Evolutionary conservation across 345 rosid species (phyloP).

Genomic region (Lepidium didymum): DNA sequence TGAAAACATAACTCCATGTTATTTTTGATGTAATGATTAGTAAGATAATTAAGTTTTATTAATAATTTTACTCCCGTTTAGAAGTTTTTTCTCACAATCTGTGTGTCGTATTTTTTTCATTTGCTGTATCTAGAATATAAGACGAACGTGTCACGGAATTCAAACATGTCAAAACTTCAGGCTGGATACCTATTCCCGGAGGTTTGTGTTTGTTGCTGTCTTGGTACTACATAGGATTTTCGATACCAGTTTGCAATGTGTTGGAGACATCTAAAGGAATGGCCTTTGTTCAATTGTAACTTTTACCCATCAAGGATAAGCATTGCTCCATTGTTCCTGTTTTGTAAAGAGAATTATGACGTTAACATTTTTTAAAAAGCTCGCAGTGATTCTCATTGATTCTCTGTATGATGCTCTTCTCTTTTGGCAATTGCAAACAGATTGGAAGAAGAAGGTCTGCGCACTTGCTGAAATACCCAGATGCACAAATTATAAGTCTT

Average conservation of each 20-base stretch:
- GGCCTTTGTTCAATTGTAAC: neutral
- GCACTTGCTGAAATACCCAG: slow-evolving; percentile 74
- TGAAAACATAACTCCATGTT: neutral
- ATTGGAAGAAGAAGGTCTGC: slow-evolving; percentile 83
- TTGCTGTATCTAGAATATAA: slow-evolving; percentile 51
- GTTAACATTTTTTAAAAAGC: neutral
- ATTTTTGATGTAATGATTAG: neutral
- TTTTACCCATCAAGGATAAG: neutral
- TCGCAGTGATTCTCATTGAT: neutral
- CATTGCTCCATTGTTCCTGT: neutral
- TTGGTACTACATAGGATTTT: neutral
- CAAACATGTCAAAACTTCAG: slow-evolving; percentile 87
- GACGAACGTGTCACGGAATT: slow-evolving; percentile 77
- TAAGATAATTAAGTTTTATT: neutral
- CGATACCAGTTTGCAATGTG: neutral
- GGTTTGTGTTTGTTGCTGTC: slow-evolving; percentile 39
- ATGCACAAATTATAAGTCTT: slow-evolving; percentile 82
- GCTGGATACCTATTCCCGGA: slow-evolving; percentile 97
- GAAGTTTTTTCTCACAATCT: neutral
- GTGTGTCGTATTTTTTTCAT: neutral
- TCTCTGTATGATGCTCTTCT: neutral
- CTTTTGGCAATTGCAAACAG: slow-evolving; percentile 31
- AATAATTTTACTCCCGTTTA: neutral
- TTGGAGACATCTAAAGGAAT: neutral
- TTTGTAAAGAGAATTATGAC: neutral